Percentiles rank a stretch among this genome's conserved stretches.
Conservation (phyloP, 202 grass and related monocot genomes). For the Zoysia matrella region DNA sequence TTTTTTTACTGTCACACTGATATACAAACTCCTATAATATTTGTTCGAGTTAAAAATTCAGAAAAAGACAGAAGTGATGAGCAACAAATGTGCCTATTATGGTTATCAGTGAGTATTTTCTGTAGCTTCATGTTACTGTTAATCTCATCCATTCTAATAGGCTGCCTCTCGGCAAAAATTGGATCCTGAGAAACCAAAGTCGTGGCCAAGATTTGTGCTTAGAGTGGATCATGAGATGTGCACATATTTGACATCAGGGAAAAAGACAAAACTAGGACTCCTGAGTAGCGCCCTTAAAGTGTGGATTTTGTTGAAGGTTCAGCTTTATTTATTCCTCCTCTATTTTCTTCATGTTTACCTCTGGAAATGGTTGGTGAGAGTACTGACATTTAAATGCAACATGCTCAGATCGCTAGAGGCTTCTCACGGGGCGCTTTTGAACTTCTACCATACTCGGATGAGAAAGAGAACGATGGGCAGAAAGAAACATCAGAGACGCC, state of each 20-base stretch:
- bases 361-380: neutral
- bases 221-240: conserved; percentile 86
- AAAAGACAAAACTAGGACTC: conserved; percentile 79
- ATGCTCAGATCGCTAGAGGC: conserved; percentile 69
- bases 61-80: neutral
- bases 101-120: neutral
- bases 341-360: conserved; percentile 1
- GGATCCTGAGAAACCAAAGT: conserved; percentile 69
- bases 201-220: conserved; percentile 79
- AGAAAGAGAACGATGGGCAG: conserved; percentile 48
- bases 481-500: conserved; percentile 45
- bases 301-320: conserved; percentile 89
- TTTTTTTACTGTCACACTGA: neutral
- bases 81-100: neutral
- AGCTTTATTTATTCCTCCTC: conserved; percentile 14
- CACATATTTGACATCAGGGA: conserved; percentile 81
- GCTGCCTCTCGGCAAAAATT: conserved; percentile 61
- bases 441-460: conserved; percentile 69
- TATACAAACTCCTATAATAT: neutral
- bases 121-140: conserved; percentile 12
- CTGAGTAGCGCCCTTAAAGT: conserved; percentile 92
- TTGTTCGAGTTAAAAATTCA: neutral
- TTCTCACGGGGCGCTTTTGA: conserved; percentile 81
- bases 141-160: conserved; percentile 60
- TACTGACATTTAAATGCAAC: conserved; percentile 32